Evolutionary conservation across 75 land plant genomes (phyloP).

Genomic region (Sequoia sempervirens): DNA sequence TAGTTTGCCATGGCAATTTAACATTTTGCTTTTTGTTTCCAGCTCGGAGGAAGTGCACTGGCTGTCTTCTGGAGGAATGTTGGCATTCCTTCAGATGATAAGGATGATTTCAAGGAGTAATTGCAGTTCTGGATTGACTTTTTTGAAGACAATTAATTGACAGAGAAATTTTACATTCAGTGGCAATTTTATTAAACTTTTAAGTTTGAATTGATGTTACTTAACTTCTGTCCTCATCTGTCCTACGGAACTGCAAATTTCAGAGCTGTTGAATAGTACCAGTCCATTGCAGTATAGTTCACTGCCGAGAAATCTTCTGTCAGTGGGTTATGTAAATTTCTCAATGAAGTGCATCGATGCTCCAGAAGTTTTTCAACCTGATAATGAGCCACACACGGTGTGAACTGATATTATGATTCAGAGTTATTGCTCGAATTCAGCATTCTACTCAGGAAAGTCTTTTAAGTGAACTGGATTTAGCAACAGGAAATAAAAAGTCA

Average conservation of each 20-base stretch:
- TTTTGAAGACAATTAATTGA: neutral
- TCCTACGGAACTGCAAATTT: neutral
- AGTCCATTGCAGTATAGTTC: neutral
- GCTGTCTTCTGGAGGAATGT: slow-evolving; percentile 93
- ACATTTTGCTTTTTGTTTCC: slow-evolving; percentile 12
- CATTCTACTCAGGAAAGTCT: neutral
- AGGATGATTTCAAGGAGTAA: slow-evolving; percentile 97
- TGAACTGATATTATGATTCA: neutral
- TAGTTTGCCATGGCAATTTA: neutral
- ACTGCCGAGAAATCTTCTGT: neutral
- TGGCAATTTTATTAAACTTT: neutral
- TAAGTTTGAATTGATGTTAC: neutral
- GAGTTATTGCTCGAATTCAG: neutral
- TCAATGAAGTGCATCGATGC: neutral
- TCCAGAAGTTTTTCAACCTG: neutral
- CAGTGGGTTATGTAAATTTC: neutral
- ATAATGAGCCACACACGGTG: neutral
- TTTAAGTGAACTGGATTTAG: neutral
- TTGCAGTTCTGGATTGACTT: neutral
- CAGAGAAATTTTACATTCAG: neutral
- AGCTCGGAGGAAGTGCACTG: slow-evolving; percentile 94
- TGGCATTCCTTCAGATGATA: slow-evolving; percentile 73
- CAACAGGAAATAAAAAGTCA: neutral
- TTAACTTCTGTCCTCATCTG: neutral
- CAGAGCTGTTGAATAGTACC: neutral